Percentiles rank a stretch among this genome's conserved stretches.
phyloP scores from a whole-genome alignment of 306 rosid genomes.

The Cucurbita ficifolia region DNA sequence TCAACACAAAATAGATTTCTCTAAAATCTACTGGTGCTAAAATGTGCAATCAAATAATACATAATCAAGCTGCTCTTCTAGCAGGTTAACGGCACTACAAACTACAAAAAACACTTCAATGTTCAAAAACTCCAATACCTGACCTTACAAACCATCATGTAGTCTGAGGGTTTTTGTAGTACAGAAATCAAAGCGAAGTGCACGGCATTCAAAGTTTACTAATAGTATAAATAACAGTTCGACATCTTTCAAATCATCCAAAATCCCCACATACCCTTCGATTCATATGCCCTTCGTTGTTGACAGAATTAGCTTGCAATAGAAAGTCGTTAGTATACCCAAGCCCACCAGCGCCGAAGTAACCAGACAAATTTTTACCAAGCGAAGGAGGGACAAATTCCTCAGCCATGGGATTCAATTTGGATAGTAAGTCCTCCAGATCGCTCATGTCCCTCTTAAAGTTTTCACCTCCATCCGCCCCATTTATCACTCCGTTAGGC shows the following conservation, averaged over 20 bases:
- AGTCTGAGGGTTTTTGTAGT: not conserved
- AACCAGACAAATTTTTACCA: conserved; percentile 32
- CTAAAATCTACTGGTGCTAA: not conserved
- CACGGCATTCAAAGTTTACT: not conserved
- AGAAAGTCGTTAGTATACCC: conserved; percentile 5
- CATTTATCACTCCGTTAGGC: conserved; percentile 31
- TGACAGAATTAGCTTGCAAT: conserved; percentile 12
- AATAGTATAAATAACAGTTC: not conserved
- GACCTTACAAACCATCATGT: not conserved
- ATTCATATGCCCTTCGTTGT: not conserved
- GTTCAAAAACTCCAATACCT: not conserved
- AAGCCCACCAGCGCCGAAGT: conserved; percentile 21
- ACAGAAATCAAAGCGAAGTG: not conserved
- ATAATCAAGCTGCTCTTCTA: not conserved
- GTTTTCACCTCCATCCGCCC: conserved; percentile 33
- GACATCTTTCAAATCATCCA: not conserved
- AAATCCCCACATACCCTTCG: conserved; percentile 13
- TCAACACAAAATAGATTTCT: not conserved
- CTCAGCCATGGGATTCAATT: conserved; percentile 97
- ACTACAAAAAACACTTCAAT: not conserved
- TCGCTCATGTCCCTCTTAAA: conserved; percentile 76
- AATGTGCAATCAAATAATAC: not conserved
- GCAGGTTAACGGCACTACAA: not conserved
- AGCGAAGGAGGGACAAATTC: conserved; percentile 86
- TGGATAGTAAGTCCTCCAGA: conserved; percentile 81